These are phyloP conservation scores for Saccharomycopsis fermentans DNA, from an alignment of 805 yeast genomes.

Conservation along the genomic window DNA sequence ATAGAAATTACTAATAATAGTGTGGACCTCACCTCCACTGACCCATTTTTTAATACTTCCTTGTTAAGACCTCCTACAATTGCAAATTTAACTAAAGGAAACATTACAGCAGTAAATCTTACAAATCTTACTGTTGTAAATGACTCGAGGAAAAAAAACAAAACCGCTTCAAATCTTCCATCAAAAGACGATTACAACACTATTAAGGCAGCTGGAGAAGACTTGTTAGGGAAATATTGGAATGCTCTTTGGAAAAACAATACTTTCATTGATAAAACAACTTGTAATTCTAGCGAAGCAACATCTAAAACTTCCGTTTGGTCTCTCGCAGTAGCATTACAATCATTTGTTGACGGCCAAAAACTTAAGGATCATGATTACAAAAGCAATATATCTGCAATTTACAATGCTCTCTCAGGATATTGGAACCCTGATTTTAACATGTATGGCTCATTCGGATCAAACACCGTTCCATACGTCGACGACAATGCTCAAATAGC, in stretches of 20 bases:
- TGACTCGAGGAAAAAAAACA: background rate
- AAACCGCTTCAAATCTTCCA: background rate
- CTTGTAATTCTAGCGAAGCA: background rate
- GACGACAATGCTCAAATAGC: conserved; percentile 74
- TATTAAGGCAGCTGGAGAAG: conserved; percentile 3
- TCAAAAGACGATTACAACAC: background rate
- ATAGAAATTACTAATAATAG: background rate
- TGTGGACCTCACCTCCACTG: background rate
- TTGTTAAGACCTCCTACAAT: background rate
- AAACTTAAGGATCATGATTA: conserved; percentile 22
- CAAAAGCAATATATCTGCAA: conserved; percentile 44
- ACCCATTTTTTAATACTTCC: background rate
- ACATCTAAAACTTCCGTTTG: conserved; percentile 31
- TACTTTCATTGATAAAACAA: background rate
- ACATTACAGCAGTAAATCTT: too few species aligned
- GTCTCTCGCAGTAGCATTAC: conserved; percentile 58
- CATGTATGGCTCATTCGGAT: conserved; percentile 60
- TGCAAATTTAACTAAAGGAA: too few species aligned
- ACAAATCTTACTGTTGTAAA: background rate
- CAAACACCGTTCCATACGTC: conserved; percentile 55
- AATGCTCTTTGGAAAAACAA: conserved; percentile 5
- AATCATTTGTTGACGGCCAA: conserved; percentile 59
- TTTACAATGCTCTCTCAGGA: conserved; percentile 41
- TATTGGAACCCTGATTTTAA: conserved; percentile 36
- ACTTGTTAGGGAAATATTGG: conserved; percentile 6